These are phyloP conservation scores for Sophora flavescens DNA, from an alignment of 306 rosid genomes.

Conservation along the genomic window DNA sequence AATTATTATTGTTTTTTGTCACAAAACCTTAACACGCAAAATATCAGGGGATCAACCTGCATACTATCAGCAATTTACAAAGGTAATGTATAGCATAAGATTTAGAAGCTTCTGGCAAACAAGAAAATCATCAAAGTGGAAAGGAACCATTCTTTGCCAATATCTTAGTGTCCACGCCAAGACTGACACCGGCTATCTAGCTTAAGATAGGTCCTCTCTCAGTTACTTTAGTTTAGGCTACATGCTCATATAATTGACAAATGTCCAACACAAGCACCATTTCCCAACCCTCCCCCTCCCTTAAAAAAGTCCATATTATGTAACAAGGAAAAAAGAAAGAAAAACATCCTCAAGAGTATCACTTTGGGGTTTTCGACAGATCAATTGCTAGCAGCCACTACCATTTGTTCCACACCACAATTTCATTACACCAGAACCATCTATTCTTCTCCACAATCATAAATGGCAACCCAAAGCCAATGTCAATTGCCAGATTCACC, in stretches of 20 bases:
- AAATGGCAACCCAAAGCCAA: not conserved
- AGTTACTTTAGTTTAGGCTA: not conserved
- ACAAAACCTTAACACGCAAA: not conserved
- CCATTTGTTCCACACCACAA: constrained; percentile 5
- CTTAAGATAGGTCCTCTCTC: constrained; percentile 8
- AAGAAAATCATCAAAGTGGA: constrained; percentile 1
- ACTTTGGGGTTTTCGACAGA: constrained; percentile 6
- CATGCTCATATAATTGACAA: not conserved
- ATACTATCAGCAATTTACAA: not conserved
- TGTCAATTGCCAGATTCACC: constrained; percentile 34
- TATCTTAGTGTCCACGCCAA: not conserved
- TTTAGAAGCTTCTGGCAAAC: constrained; percentile 16
- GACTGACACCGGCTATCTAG: not conserved
- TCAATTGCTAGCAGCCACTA: constrained; percentile 15
- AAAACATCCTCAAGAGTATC: constrained; percentile 4
- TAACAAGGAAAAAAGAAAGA: not conserved
- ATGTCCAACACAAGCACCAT: constrained; percentile 12
- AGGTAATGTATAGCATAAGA: not conserved
- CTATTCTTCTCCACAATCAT: constrained; percentile 11
- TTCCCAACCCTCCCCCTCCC: not conserved
- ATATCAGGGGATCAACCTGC: not conserved
- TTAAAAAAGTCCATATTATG: constrained; percentile 17
- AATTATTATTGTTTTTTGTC: constrained; percentile 18
- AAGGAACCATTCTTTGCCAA: constrained; percentile 18
- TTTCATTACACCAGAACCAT: constrained; percentile 18